Percentiles rank a stretch among this genome's conserved stretches.
phyloP scores from a whole-genome alignment of 2,329 filamentous ascomycete species.

The Fusarium penzigii region DNA sequence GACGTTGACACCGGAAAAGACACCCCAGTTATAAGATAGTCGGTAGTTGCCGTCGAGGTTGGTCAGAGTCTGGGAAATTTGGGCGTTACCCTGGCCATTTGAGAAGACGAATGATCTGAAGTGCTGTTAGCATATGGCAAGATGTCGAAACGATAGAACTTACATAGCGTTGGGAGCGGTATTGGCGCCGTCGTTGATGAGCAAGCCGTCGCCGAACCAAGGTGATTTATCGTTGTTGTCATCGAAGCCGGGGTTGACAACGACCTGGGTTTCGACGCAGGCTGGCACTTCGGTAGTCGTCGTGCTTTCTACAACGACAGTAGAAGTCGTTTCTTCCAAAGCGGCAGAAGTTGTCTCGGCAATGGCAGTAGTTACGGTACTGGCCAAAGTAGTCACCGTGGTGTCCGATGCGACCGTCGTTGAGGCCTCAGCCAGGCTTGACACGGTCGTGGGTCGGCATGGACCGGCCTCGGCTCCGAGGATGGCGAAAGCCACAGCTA shows the following conservation, averaged over 20 bases:
- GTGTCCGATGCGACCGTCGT: not conserved
- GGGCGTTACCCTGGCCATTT: not conserved
- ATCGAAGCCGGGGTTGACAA: slow-evolving; percentile 1
- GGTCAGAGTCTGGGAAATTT: not conserved
- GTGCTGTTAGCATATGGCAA: not conserved
- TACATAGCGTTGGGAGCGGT: not conserved
- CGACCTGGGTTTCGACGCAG: not conserved
- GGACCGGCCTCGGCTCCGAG: slow-evolving; percentile 1
- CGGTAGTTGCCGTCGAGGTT: not conserved
- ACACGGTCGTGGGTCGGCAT: slow-evolving; percentile 1
- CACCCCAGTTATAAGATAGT: not conserved
- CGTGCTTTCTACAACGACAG: not conserved
- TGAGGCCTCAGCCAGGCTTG: not conserved
- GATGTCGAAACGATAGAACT: not conserved
- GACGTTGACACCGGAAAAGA: not conserved
- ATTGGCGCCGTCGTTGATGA: not conserved
- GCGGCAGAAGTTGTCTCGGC: not conserved
- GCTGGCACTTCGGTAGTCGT: not conserved
- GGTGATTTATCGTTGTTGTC: not conserved
- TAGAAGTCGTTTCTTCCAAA: not conserved
- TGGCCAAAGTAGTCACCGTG: too few species aligned
- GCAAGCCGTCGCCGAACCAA: not conserved
- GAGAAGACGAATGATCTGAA: not conserved
- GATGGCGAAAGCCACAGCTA: slow-evolving; percentile 1
- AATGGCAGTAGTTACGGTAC: too few species aligned